Base-by-base conservation (phyloP, 805 yeast genomes). In the Ogataea zsoltii region DNA sequence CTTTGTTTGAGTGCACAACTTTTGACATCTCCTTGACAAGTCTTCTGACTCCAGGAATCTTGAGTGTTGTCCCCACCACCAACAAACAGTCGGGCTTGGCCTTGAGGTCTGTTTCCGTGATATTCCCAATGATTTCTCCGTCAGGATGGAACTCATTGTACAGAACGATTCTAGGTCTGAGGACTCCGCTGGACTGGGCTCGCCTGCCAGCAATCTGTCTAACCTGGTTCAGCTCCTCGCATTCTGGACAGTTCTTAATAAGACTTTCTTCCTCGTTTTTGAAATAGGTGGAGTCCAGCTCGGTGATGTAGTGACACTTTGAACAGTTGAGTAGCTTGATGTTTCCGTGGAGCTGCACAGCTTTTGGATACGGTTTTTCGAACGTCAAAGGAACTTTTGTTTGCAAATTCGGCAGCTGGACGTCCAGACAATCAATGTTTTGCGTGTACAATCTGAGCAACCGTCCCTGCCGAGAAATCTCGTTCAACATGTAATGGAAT, bases 321-420 rank as follows among this genome's bases (percentile, higher is more conserved):
- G 88, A 76, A 59, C 97, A 90, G 42, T 80, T 77, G 67, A 92
- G 80, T 19, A 76, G 69, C 33, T 80, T 80, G 21, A 90, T 76
- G 15, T 88, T 82, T 0, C 97, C 97, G 65, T 90, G 97, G 19
- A 94, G 76, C 66, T 89, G 97, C 23, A 90, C 74, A 3, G 89
- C 76, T 58, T 61, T 77, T 47, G 80, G 88, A 59, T 43, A 60
- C 3, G 62, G 61, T 23, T 52, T 56, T 63, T 48, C 54, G 31
- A 56, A 53, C 13, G 59, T 65, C 25, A 82, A 65, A 1, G 87
- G 86, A 1, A 72, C 71, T 19, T 67, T 63, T 0, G 86, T 79
- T 19, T 64, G 63, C 44, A 83, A 60, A 47, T 72, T 53, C 1
- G 75, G 63, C 29, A 85, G 75, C 54, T 77, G 75, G 10, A 77